phyloP scores from a whole-genome alignment of 306 rosid species.

The Medicago truncatula region DNA sequence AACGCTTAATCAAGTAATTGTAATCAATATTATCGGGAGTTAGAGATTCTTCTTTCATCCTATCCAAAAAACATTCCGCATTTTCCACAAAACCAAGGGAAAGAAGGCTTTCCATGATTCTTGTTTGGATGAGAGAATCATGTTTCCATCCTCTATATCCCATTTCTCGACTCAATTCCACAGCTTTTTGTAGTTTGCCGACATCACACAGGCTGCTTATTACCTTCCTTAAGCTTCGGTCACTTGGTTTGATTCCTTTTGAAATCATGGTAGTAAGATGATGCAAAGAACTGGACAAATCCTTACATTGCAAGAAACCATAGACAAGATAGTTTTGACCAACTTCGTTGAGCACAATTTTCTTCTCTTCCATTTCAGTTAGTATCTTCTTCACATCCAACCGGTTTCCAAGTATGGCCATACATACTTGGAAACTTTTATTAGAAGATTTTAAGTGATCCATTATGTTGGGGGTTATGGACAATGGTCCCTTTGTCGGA shows the following conservation, averaged over 20 bases:
- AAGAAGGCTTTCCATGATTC: slow-evolving; percentile 65
- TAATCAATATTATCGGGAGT: slow-evolving; percentile 69
- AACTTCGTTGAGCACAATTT: slow-evolving; percentile 60
- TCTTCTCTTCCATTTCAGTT: slow-evolving; percentile 63
- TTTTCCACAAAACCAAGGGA: slow-evolving; percentile 63
- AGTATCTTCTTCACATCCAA: slow-evolving; percentile 51
- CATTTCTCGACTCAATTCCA: slow-evolving; percentile 73
- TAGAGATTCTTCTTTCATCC: slow-evolving; percentile 65
- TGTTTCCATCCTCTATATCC: slow-evolving; percentile 72
- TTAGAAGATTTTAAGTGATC: too few relatives aligned
- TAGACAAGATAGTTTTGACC: slow-evolving; percentile 74
- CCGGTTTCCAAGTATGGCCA: slow-evolving; percentile 40
- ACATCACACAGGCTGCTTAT: slow-evolving; percentile 61
- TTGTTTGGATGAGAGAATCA: slow-evolving; percentile 66
- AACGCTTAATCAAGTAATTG: slow-evolving; percentile 64
- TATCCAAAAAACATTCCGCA: slow-evolving; percentile 70
- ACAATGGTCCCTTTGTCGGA: too few relatives aligned
- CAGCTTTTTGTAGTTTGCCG: slow-evolving; percentile 65
- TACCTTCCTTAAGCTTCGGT: slow-evolving; percentile 68
- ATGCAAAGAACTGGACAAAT: slow-evolving; percentile 55
- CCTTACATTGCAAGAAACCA: slow-evolving; percentile 68
- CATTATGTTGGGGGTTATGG: too few relatives aligned
- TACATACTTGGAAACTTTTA: too few relatives aligned
- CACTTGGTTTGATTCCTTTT: slow-evolving; percentile 66
- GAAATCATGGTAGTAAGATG: slow-evolving; percentile 70